These are phyloP conservation scores for Asterophora parasitica DNA, from an alignment of 768 basidiomycete genomes.

Conservation along the genomic window DNA sequence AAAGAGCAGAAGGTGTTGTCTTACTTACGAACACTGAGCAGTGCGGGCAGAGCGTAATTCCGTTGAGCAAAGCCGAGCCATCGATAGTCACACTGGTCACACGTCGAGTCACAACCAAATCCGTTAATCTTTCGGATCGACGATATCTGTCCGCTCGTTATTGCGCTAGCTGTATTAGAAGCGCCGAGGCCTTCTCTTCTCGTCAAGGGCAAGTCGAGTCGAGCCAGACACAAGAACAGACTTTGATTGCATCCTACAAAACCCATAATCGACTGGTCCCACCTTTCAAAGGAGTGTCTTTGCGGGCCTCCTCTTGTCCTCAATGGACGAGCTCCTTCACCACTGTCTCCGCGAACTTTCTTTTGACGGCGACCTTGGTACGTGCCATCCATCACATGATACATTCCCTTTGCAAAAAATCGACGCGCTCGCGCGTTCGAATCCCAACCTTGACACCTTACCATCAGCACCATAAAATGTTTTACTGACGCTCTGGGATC, in stretches of 20 bases:
- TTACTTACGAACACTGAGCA: no score
- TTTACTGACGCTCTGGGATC: slow-evolving; percentile 12
- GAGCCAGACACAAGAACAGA: background rate
- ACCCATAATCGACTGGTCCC: background rate
- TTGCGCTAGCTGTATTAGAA: slow-evolving; percentile 11
- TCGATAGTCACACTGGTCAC: slow-evolving; percentile 11
- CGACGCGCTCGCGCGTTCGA: slow-evolving; percentile 36
- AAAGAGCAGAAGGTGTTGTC: background rate
- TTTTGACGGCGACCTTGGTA: slow-evolving; percentile 88
- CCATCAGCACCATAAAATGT: slow-evolving; percentile 12
- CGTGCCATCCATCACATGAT: slow-evolving; percentile 38
- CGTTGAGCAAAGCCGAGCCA: slow-evolving; percentile 13
- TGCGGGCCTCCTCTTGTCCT: background rate
- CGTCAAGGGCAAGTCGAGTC: slow-evolving; percentile 14
- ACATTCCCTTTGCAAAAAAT: slow-evolving; percentile 7
- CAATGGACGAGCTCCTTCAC: slow-evolving; percentile 82
- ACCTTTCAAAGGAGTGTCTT: background rate
- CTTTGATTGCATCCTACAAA: background rate
- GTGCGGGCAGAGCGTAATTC: slow-evolving; percentile 8
- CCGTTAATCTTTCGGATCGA: slow-evolving; percentile 11
- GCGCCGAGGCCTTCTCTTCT: slow-evolving; percentile 9
- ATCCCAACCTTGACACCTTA: slow-evolving; percentile 28
- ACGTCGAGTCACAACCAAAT: slow-evolving; percentile 9
- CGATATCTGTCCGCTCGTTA: slow-evolving; percentile 7
- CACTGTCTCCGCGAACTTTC: slow-evolving; percentile 83